Base-by-base conservation (phyloP, 176 grass and related monocot genomes). In the Guadua angustifolia region DNA sequence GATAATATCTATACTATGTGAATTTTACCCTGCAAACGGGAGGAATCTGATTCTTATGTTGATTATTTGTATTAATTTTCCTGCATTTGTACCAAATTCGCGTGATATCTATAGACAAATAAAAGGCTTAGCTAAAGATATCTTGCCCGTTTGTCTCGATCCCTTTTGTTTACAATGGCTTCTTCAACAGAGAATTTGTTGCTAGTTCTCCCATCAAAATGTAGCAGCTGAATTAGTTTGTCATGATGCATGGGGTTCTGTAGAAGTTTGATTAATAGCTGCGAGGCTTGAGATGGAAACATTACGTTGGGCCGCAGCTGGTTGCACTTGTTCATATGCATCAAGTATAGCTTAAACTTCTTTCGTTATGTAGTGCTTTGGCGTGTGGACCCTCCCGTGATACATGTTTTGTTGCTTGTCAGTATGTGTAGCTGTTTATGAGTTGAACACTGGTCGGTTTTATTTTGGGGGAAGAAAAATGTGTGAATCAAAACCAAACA, bases 21-120 rank as follows among this genome's bases (percentile, higher is more conserved):
- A 75, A 82, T 73, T 44, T 80, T 86, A 79, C 71, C 57, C 72
- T 88, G 29, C 52, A 3, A 49, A 86, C 15, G 15, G 74, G 56
- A 85, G 39, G 83, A 82, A 36, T 70, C 42, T 59, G 82, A 51
- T 64, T 80, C 60, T 82, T 85, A 36, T 67, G 69, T 76, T 49
- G 58, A 89, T 79, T 53, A 36, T 59, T 53, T 88, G 18, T 72
- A 46, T 43, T 79, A 68, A 10, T 49, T 78, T 79, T 9, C 17
- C 9, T 22, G 44, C 11, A 73, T 0, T 36, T 85, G 72, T 85
- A 88, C 66, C 42, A 56, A 85, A 57, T 69, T 64, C 6, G 0
- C 39, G 56, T 50, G 65, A 38, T 66, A 82, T 69, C 9, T 68
- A 43, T 73, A 57, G 40, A 51, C 39, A 62, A 78, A 67, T 66